Conservation (phyloP, 139 green algal species). For the Chlamydomonas incerta region DNA sequence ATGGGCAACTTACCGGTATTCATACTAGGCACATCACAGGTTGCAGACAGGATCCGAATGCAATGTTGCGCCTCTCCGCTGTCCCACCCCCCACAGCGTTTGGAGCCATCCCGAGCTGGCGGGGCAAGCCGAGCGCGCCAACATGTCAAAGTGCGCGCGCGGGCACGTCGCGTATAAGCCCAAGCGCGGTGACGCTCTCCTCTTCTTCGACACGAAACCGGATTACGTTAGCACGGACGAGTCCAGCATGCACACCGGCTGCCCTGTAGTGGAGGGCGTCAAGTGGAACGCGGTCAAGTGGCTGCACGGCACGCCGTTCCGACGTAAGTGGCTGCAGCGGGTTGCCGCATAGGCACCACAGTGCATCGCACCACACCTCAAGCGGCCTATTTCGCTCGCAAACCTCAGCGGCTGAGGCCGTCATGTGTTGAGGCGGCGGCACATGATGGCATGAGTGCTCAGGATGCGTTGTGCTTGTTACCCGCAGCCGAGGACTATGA, state of each 20-base stretch:
- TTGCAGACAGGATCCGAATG: too few species aligned
- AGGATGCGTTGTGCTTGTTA: too few species aligned
- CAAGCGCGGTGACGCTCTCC: slow-evolving; percentile 57
- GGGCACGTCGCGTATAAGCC: slow-evolving; percentile 72
- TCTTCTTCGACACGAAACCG: not conserved
- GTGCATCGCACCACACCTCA: too few species aligned
- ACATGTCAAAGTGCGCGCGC: slow-evolving; percentile 70
- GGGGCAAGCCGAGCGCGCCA: slow-evolving; percentile 8
- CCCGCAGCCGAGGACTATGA: not conserved
- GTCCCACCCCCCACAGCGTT: slow-evolving; percentile 4
- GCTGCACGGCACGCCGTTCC: slow-evolving; percentile 46
- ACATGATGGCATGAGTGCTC: too few species aligned
- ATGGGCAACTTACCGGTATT: too few species aligned
- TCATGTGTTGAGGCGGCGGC: too few species aligned
- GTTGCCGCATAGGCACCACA: too few species aligned
- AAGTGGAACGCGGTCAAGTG: slow-evolving; percentile 79
- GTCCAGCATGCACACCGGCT: not conserved
- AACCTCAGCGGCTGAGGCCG: too few species aligned
- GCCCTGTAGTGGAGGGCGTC: slow-evolving; percentile 73
- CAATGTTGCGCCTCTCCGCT: too few species aligned
- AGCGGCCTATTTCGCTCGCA: too few species aligned
- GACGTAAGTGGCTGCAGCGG: too few species aligned
- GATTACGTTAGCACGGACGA: not conserved
- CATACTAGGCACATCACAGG: too few species aligned
- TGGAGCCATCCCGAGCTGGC: slow-evolving; percentile 43